Conservation (phyloP, 352 stramenopile species). For the Globisporangium cederbergense region DNA sequence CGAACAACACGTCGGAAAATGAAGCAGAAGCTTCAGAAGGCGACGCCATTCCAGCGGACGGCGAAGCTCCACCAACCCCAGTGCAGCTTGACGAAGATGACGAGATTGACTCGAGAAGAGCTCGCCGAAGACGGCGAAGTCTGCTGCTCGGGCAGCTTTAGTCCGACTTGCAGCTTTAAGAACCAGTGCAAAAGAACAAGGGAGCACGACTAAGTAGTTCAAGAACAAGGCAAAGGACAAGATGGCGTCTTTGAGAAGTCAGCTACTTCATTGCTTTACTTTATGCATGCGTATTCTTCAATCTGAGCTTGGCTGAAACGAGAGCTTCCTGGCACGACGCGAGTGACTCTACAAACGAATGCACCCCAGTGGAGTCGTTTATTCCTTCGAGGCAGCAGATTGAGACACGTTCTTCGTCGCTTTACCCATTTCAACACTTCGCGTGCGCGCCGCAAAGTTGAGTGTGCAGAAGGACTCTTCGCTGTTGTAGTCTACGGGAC, state of each 20-base stretch:
- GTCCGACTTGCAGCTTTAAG: no score
- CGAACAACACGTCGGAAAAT: not conserved
- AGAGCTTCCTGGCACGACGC: not conserved
- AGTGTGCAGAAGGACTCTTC: slow-evolving; percentile 92
- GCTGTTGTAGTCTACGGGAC: slow-evolving; percentile 89
- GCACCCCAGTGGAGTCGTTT: not conserved
- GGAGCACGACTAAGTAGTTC: not conserved
- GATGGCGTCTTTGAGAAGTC: not conserved
- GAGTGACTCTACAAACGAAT: not conserved
- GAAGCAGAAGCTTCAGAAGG: slow-evolving; percentile 3
- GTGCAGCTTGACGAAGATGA: slow-evolving; percentile 19
- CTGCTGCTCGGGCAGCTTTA: slow-evolving; percentile 5
- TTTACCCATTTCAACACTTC: slow-evolving; percentile 89
- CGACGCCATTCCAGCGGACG: not conserved
- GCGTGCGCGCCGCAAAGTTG: slow-evolving; percentile 86
- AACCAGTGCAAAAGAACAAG: not conserved
- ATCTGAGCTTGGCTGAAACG: not conserved
- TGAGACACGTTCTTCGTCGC: slow-evolving; percentile 80
- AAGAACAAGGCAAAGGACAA: not conserved
- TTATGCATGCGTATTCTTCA: slow-evolving; percentile 10
- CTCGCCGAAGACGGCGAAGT: slow-evolving; percentile 27
- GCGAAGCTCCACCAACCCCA: not conserved
- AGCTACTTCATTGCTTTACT: slow-evolving; percentile 3
- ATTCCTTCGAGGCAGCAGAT: slow-evolving; percentile 28
- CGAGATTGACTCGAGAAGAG: slow-evolving; percentile 29